These are phyloP conservation scores for Melastoma malabathricum DNA, from an alignment of 345 rosid species.

Conservation along the genomic window DNA sequence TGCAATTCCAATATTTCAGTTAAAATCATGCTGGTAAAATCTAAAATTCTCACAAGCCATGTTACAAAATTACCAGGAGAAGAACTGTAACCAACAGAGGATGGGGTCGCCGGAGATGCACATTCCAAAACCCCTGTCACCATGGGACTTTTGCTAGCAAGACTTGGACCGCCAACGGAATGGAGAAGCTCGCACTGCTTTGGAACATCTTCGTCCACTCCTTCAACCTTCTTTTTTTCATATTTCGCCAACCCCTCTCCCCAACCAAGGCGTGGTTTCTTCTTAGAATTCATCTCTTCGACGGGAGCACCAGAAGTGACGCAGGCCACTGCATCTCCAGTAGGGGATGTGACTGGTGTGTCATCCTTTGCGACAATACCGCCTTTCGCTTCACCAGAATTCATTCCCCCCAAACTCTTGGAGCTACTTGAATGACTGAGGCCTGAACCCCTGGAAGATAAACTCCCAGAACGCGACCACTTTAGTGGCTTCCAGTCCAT, in stretches of 20 bases:
- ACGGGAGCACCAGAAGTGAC: slow-evolving; percentile 29
- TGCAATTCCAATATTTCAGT: too few relatives aligned
- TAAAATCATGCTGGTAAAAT: too few relatives aligned
- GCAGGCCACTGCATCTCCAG: slow-evolving; percentile 52
- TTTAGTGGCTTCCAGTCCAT: slow-evolving; percentile 55
- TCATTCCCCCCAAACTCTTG: slow-evolving; percentile 57
- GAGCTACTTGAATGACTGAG: slow-evolving; percentile 79
- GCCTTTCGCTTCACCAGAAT: slow-evolving; percentile 45
- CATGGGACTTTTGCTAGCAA: slow-evolving; percentile 57
- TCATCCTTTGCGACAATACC: slow-evolving; percentile 32
- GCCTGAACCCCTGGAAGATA: slow-evolving; percentile 75
- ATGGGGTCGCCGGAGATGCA: slow-evolving; percentile 83
- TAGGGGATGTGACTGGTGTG: slow-evolving; percentile 39
- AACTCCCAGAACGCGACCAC: slow-evolving; percentile 70
- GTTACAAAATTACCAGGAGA: slow-evolving; percentile 47
- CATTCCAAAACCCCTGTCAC: slow-evolving; percentile 38
- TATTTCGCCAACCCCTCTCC: slow-evolving; percentile 96
- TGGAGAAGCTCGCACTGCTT: slow-evolving; percentile 34
- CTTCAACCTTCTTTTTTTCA: slow-evolving; percentile 85
- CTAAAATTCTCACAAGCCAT: too few relatives aligned
- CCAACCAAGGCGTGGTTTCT: slow-evolving; percentile 93
- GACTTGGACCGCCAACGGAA: slow-evolving; percentile 24
- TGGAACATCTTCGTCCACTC: slow-evolving; percentile 28
- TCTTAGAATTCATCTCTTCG: slow-evolving; percentile 54
- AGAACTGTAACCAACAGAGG: slow-evolving; percentile 87